These are phyloP conservation scores for Lichtheimia ornata DNA, from an alignment of 371 early-diverging fungal genomes.

Conservation along the genomic window DNA sequence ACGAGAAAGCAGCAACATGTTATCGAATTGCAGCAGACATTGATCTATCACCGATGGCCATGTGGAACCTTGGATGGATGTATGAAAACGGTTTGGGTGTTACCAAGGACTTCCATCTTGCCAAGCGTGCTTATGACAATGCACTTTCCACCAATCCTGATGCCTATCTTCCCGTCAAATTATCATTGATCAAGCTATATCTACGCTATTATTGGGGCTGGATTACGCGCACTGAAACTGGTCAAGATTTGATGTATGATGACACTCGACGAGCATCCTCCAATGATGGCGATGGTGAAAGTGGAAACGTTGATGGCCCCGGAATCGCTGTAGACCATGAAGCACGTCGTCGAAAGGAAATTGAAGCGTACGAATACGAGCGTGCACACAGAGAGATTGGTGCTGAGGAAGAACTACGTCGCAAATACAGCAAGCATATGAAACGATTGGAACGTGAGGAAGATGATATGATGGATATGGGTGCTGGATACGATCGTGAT, in stretches of 20 bases:
- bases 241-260: conserved; percentile 17
- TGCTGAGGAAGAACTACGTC: conserved; percentile 42
- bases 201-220: conserved; percentile 69
- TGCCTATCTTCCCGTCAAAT: conserved; percentile 80
- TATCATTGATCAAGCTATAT: conserved; percentile 74
- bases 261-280: neutral
- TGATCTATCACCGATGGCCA: conserved; percentile 82
- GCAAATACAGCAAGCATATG: conserved; percentile 35
- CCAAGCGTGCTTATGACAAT: conserved; percentile 89
- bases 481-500: conserved; percentile 19
- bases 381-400: conserved; percentile 25
- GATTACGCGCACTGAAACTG: conserved; percentile 59
- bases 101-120: conserved; percentile 85
- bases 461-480: conserved; percentile 23
- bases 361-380: conserved; percentile 21
- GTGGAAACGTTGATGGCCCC: neutral
- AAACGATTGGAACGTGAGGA: conserved; percentile 41
- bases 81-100: conserved; percentile 94
- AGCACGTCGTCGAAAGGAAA: conserved; percentile 24
- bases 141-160: conserved; percentile 75
- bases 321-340: conserved; percentile 8
- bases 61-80: conserved; percentile 98
- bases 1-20: conserved; percentile 80
- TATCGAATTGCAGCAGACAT: conserved; percentile 88
- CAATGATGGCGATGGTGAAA: neutral